Percentiles rank a stretch among this genome's conserved stretches.
These are phyloP conservation scores for Alisma plantagoaquatica DNA, from an alignment of 106 monocot species.

Conservation along the genomic window DNA sequence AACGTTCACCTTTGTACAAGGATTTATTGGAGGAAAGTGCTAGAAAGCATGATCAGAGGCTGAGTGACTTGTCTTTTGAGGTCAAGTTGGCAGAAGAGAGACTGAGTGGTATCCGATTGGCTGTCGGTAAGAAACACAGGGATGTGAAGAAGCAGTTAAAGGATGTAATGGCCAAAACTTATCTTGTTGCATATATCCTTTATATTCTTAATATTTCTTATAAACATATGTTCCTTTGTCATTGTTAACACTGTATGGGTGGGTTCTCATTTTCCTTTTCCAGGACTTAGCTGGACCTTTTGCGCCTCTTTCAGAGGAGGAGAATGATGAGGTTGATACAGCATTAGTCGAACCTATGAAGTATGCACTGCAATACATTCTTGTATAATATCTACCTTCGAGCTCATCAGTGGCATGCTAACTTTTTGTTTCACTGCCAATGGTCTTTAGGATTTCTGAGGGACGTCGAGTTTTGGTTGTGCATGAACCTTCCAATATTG, in stretches of 20 bases:
- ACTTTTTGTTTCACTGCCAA: constrained; percentile 23
- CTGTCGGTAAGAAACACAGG: constrained; percentile 14
- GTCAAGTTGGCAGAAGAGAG: constrained; percentile 29
- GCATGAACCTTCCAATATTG: constrained; percentile 64
- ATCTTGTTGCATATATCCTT: no score
- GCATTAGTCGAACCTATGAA: constrained; percentile 37
- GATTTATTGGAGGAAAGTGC: constrained; percentile 28
- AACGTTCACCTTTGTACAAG: constrained; percentile 34
- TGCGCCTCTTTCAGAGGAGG: constrained; percentile 49
- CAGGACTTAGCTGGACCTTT: constrained; percentile 39
- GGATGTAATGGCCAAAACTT: no score
- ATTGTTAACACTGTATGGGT: no score
- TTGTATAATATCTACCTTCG: no score
- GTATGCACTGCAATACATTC: no score
- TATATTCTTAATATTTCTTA: no score
- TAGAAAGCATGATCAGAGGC: constrained; percentile 17
- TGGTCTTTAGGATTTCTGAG: no score
- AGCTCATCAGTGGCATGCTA: no score
- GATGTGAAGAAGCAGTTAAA: no score
- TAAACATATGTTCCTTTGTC: no score
- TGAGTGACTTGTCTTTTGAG: constrained; percentile 33
- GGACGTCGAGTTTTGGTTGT: constrained; percentile 37
- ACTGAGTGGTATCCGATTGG: constrained; percentile 8
- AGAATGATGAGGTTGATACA: constrained; percentile 30
- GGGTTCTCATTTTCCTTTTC: no score